phyloP scores from a whole-genome alignment of 352 stramenopile species.

The Globisporangium takayamanum region DNA sequence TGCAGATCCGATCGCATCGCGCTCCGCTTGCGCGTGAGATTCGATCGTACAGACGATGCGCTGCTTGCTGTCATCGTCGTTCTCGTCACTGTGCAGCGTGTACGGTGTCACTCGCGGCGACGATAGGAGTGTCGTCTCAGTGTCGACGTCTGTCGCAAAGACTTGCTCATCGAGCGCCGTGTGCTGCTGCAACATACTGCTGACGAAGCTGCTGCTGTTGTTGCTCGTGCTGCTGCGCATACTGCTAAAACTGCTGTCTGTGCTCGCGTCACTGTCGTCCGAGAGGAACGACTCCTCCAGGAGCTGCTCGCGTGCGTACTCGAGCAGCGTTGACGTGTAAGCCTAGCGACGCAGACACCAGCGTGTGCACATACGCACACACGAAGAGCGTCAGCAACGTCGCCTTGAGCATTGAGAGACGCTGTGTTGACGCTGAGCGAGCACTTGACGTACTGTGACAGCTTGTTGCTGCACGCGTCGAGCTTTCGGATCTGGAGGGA shows the following conservation, averaged over 20 bases:
- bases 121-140: not conserved
- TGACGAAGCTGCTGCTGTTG: conserved; percentile 4
- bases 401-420: no score
- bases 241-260: conserved; percentile 4
- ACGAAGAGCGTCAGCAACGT: not conserved
- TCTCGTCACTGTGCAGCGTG: conserved; percentile 1
- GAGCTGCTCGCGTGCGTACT: conserved; percentile 26
- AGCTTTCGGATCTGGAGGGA: conserved; percentile 22
- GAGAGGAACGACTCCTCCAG: conserved; percentile 19
- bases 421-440: not conserved
- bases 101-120: conserved; percentile 5
- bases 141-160: not conserved
- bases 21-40: no score
- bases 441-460: conserved; percentile 2
- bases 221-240: not conserved
- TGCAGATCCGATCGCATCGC: not conserved
- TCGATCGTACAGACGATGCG: not conserved
- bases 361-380: conserved; percentile 18
- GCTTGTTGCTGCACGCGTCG: conserved; percentile 18
- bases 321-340: conserved; percentile 27
- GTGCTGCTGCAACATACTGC: not conserved
- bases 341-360: conserved; percentile 2
- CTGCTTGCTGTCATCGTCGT: not conserved
- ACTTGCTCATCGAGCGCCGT: conserved; percentile 2
- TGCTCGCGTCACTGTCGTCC: conserved; percentile 2